These are phyloP conservation scores for Trichoderma harzianum DNA, from an alignment of 2,329 filamentous ascomycete species.

Conservation along the genomic window DNA sequence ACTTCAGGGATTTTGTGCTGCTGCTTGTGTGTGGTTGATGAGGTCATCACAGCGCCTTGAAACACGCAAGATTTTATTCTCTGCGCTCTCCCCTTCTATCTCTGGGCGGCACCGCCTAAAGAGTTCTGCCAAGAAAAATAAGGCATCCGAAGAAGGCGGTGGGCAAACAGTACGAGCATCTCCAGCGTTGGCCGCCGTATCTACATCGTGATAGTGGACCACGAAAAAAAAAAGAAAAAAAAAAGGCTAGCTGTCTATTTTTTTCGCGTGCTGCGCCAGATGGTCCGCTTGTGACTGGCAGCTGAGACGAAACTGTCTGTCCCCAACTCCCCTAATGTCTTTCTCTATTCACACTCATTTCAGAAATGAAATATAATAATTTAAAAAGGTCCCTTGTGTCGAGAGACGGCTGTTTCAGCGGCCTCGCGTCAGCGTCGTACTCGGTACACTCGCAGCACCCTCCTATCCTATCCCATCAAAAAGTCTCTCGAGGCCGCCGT, in stretches of 20 bases:
- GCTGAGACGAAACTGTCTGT: background rate
- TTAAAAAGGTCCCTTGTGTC: background rate
- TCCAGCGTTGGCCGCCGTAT: background rate
- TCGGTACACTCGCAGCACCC: background rate
- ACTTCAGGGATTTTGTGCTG: background rate
- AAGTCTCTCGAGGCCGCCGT: background rate
- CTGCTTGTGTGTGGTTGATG: background rate
- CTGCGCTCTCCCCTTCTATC: background rate
- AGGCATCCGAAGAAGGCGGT: background rate
- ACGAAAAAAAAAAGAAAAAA: background rate
- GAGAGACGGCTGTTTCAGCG: background rate
- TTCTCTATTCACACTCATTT: background rate
- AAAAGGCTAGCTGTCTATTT: background rate
- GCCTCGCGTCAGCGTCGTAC: constrained; percentile 1
- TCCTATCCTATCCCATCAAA: background rate
- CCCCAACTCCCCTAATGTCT: background rate
- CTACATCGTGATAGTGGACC: background rate
- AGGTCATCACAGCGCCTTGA: background rate
- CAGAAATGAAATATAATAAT: background rate
- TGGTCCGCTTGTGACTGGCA: background rate
- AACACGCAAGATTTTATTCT: background rate
- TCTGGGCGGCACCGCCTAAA: background rate
- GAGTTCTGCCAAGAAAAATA: background rate
- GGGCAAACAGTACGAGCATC: background rate
- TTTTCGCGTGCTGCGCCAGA: background rate